Base-by-base conservation (phyloP, 805 yeast genomes). In the Sugiyamaella qingdaonensis region DNA sequence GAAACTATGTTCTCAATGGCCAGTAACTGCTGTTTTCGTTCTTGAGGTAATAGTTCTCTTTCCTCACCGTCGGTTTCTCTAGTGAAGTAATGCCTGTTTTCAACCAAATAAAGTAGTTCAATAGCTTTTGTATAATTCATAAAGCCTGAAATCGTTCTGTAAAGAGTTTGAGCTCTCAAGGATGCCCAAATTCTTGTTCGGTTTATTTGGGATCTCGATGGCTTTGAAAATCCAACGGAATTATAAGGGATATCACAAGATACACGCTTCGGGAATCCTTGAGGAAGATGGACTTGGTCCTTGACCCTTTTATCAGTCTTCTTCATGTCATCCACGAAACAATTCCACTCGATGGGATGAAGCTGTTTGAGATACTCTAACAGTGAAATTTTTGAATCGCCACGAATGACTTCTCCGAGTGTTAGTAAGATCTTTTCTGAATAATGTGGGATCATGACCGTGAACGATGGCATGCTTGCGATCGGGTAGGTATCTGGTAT, bases 171-270 rank as follows among this genome's bases (percentile, higher is more conserved):
- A 1, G 88, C 80, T 62, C 96, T 75, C 51, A 86, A 69, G 0
- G 96, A 87, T 0, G 95, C 87, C 97, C 97, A 89, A 1, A 88
- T 77, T 63, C 96, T 75, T 0, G 96, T 88, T 65, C 95, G 72
- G 57, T 85, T 64, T 2, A 81, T 77, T 59, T 78, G 80, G 52
- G 82, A 83, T 0, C 86, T 83, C 2, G 80, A 75, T 1, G 89
- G 78, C 21, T 80, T 73, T 57, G 82, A 84, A 68, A 85, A 88
- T 0, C 95, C 95, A 58, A 86, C 72, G 59, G 84, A 82, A 56
- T 85, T 80, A 54, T 76, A 81, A 1, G 95, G 92, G 32, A 87
- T 64, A 55, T 87, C 90, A 37, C 24, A n/a, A 2, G 27, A 31
- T 14, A 32, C 14, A 27, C 27, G 24, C n/a, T 32, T 10, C 10